Base-by-base conservation (phyloP, 805 yeast species). In the Spathaspora girioi region DNA sequence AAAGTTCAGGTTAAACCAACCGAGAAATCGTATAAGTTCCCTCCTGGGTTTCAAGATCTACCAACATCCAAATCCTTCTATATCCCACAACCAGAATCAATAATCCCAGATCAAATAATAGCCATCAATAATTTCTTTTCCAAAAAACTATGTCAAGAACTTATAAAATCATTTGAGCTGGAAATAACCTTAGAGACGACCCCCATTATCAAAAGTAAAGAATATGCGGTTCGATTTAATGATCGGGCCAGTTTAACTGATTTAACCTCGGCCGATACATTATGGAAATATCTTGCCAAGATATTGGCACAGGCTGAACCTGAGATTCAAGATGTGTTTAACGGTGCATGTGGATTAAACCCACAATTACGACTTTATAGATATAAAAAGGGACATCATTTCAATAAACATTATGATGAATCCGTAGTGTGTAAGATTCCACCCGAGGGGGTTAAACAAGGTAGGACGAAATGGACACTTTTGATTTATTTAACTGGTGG, bases 351-450 rank as follows among this genome's bases (percentile, higher is more conserved):
- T 26, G 83, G 84, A 0, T 69, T 83, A 44, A 82, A 82, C 52
- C 80, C 84, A 1, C 81, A 82, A 50, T 59, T 83, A 12, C 60
- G 89, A 38, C 63, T 82, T 5, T 83, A 83, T 60, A 57, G 87
- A 45, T 83, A 83, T 59, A 57, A 60, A 2, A 69, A 71, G 54
- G 86, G 86, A 0, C 87, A 83, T 53, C 80, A 75, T 59, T 83
- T 83, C 56, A 83, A 79, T 3, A 70, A 76, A 54, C 88, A 83
- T 58, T 82, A 81, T 57, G 89, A 83, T 56, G 87, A 83, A 46
- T 69, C 80, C 7, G 84, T 80, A 4, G 52, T 54, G 2, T 70
- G 72, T 29, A 56, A 64, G 1, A 48, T 61, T 8, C 57, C 61
- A 9, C 63, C 66, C 10, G 60, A 64, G 15, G 62, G 58, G 1